phyloP scores from a whole-genome alignment of 768 basidiomycete species.

The Pisolithus sp. region DNA sequence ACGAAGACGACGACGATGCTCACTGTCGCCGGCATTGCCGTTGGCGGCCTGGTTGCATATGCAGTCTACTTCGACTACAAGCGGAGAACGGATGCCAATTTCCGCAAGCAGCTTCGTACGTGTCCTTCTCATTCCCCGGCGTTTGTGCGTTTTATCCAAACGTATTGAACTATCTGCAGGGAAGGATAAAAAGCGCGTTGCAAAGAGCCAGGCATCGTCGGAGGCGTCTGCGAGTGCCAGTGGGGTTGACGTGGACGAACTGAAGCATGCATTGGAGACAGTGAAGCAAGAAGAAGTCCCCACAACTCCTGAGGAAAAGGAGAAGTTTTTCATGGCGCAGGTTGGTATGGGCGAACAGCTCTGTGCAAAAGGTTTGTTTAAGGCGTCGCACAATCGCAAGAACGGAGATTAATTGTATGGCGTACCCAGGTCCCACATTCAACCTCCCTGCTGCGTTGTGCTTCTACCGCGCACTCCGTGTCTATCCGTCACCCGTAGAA shows the following conservation, averaged over 20 bases:
- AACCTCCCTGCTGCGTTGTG: slow-evolving; percentile 76
- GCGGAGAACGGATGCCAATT: slow-evolving; percentile 78
- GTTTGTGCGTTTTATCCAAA: neutral
- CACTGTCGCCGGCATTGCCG: slow-evolving; percentile 40
- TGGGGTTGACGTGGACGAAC: slow-evolving; percentile 42
- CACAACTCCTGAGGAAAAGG: slow-evolving; percentile 64
- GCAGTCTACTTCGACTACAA: slow-evolving; percentile 93
- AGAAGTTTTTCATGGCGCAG: slow-evolving; percentile 87
- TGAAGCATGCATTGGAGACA: slow-evolving; percentile 57
- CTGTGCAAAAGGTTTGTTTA: slow-evolving; percentile 53
- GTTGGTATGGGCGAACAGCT: slow-evolving; percentile 85
- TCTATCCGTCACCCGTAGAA: slow-evolving; percentile 93
- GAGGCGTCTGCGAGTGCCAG: slow-evolving; percentile 20
- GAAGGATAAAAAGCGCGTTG: slow-evolving; percentile 87
- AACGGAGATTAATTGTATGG: neutral
- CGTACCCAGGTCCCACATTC: slow-evolving; percentile 60
- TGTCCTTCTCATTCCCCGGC: slow-evolving; percentile 9
- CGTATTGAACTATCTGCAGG: slow-evolving; percentile 38
- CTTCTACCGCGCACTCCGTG: slow-evolving; percentile 90
- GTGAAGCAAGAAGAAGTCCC: slow-evolving; percentile 69
- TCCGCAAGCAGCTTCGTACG: slow-evolving; percentile 85
- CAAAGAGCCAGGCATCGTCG: slow-evolving; percentile 53
- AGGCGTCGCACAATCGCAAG: neutral
- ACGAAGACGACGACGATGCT: slow-evolving; percentile 33
- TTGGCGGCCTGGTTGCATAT: slow-evolving; percentile 63